Percentiles rank a stretch among this genome's conserved stretches.
These are phyloP conservation scores for Boletus huronensis DNA, from an alignment of 768 basidiomycete species.

Conservation along the genomic window DNA sequence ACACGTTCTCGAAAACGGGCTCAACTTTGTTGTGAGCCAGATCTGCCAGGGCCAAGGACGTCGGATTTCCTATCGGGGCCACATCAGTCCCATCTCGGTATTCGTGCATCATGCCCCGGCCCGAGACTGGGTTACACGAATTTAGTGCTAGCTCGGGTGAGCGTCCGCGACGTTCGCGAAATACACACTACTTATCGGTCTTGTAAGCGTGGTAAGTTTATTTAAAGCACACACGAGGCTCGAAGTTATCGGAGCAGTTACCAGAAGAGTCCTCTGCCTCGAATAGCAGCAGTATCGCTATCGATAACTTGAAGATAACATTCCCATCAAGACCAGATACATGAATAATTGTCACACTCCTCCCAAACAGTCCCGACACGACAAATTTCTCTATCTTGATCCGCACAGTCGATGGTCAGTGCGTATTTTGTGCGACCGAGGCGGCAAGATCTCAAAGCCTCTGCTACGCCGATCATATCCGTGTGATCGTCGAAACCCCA, in stretches of 20 bases:
- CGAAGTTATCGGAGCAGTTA: neutral
- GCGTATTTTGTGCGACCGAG: too few species aligned
- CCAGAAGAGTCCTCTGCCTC: neutral
- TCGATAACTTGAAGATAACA: neutral
- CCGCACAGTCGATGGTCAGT: too few species aligned
- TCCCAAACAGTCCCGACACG: neutral
- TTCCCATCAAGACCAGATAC: neutral
- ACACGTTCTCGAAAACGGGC: neutral
- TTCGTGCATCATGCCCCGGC: neutral
- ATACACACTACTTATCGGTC: neutral
- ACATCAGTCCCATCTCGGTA: neutral
- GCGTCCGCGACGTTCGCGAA: neutral
- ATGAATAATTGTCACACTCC: neutral
- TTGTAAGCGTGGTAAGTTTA: neutral
- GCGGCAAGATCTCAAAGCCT: neutral
- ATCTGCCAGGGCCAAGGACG: too few species aligned
- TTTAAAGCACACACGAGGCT: neutral
- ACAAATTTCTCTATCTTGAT: neutral
- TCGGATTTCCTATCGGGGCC: neutral
- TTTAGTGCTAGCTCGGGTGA: neutral
- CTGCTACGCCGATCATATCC: neutral
- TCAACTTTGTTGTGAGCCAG: neutral
- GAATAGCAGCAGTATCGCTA: neutral
- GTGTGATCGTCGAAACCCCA: constrained; percentile 8
- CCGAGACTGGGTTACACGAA: neutral